These are phyloP conservation scores for Buxus sempervirens DNA, from an alignment of 164 flowering plant species.

Conservation along the genomic window DNA sequence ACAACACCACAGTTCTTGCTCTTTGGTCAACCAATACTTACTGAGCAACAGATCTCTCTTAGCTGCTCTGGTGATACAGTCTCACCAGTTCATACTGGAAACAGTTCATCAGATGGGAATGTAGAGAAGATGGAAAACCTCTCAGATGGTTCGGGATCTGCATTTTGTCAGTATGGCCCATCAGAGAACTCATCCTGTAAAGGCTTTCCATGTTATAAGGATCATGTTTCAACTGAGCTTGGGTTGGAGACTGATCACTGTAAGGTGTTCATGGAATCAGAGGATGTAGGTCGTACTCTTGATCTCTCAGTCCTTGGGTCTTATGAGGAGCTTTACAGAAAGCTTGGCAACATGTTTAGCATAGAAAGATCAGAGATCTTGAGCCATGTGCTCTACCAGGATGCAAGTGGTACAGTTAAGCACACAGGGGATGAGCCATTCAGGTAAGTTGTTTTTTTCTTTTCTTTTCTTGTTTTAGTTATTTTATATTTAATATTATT, in stretches of 20 bases:
- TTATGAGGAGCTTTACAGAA: constrained; percentile 66
- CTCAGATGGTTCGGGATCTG: constrained; percentile 29
- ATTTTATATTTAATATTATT: no score
- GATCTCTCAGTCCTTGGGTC: constrained; percentile 74
- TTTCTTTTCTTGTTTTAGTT: neutral
- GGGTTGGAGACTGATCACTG: constrained; percentile 59
- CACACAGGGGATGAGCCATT: constrained; percentile 75
- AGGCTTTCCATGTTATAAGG: constrained; percentile 32
- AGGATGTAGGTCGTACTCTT: constrained; percentile 76
- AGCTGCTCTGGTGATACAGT: constrained; percentile 39
- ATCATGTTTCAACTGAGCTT: constrained; percentile 22
- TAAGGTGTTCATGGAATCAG: constrained; percentile 77
- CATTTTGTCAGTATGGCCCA: constrained; percentile 12
- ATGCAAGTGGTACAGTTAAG: constrained; percentile 52
- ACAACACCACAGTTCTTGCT: constrained; percentile 59
- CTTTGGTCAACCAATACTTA: constrained; percentile 84
- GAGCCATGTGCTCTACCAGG: constrained; percentile 58
- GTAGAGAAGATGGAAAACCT: constrained; percentile 25
- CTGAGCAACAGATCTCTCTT: constrained; percentile 66
- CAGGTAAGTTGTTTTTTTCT: constrained; percentile 35
- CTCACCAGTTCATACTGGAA: constrained; percentile 30
- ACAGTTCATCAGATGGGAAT: constrained; percentile 43
- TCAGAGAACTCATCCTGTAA: constrained; percentile 29
- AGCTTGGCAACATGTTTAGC: constrained; percentile 58
- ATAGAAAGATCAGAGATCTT: constrained; percentile 43